Base-by-base conservation (phyloP, 2,329 filamentous ascomycete species). In the Dryadomyces quercus-mongolicae region DNA sequence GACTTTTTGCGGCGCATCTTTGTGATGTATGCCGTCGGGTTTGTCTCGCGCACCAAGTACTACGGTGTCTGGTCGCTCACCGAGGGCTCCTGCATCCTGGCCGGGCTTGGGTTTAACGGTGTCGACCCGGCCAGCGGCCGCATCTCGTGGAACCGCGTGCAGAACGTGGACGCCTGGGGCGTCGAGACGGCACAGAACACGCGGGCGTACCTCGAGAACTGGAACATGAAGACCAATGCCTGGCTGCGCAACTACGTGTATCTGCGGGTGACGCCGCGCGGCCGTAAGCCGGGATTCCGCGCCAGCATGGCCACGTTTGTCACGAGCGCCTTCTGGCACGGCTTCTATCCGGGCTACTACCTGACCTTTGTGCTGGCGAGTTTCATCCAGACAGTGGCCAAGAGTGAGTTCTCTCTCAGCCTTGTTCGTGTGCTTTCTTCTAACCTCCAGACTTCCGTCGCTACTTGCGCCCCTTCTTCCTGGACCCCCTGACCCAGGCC, bases 221-320 rank as follows among this genome's bases (percentile, higher is more conserved):
- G 93, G 93, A 98, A 98, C 68, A 95, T 96, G 73, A 97, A 97
- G 70, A 98, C 93, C 13, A 98, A 96, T 68, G 82, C 88, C 63
- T 98, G 93, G 93, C 74, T 98, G 57, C 82, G 91, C 49, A 95
- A 97, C 68, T 98, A 96, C 65, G 78, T 98, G 61, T 98, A 97
- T 66, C 77, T 98, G 49, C 84, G 93, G 22, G 93, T 98, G 3
- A 98, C 93, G 0, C 93, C 93, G 0, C 86, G 87, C 62, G 93
- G 93, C 53, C 93, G 90, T 75, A 98, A 97, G 68, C 93, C 93
- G 10, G 93, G 93, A 1, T 98, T 98, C 73, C 80, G 91, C 56
- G 93, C 93, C 51, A 97, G 87, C 63, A 73, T 98, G 73, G 89
- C 90, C 38, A 98, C 93, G 0, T 98, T 98, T 66, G 80, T 83